Percentiles rank a stretch among this genome's conserved stretches.
Conservation (phyloP, 495 filamentous ascomycete species). For the Trichoderma virens region DNA sequence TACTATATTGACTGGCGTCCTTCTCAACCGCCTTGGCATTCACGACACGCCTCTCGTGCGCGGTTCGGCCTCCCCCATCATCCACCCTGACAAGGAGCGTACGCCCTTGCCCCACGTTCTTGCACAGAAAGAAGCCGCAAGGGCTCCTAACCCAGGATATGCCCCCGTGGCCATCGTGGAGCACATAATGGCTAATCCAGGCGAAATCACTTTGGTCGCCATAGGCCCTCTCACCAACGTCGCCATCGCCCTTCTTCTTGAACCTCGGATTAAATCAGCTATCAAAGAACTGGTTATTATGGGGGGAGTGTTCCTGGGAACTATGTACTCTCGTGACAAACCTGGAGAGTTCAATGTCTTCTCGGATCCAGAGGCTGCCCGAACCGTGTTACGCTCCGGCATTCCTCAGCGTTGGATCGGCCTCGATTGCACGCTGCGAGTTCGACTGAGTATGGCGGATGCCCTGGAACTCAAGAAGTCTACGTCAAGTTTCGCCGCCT, state of each 20-base stretch:
- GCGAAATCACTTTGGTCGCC: conserved; percentile 14
- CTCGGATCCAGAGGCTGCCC: conserved; percentile 36
- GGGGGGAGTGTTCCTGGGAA: conserved; percentile 34
- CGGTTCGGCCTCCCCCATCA: conserved; percentile 15
- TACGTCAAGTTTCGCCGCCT: conserved; percentile 8
- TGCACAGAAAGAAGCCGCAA: conserved; percentile 11
- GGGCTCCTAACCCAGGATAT: conserved; percentile 11
- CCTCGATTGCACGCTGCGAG: conserved; percentile 34
- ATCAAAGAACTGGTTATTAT: conserved; percentile 36
- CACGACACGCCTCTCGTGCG: conserved; percentile 15
- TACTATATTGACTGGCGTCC: conserved; percentile 15
- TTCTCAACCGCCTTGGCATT: conserved; percentile 14
- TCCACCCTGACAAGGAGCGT: conserved; percentile 12
- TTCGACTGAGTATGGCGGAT: conserved; percentile 23
- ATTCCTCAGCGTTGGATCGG: conserved; percentile 35
- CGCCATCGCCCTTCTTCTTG: conserved; percentile 31
- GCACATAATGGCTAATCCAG: conserved; percentile 15
- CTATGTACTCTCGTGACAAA: conserved; percentile 27
- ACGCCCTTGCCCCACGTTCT: conserved; percentile 9
- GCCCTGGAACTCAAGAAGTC: conserved; percentile 21
- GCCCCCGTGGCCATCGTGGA: conserved; percentile 14
- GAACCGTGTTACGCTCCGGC: conserved; percentile 32
- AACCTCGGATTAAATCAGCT: conserved; percentile 30
- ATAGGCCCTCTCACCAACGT: conserved; percentile 36
- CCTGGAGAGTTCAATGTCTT: conserved; percentile 36